Base-by-base conservation (phyloP, 495 filamentous ascomycete species). In the Penicillium lagena region DNA sequence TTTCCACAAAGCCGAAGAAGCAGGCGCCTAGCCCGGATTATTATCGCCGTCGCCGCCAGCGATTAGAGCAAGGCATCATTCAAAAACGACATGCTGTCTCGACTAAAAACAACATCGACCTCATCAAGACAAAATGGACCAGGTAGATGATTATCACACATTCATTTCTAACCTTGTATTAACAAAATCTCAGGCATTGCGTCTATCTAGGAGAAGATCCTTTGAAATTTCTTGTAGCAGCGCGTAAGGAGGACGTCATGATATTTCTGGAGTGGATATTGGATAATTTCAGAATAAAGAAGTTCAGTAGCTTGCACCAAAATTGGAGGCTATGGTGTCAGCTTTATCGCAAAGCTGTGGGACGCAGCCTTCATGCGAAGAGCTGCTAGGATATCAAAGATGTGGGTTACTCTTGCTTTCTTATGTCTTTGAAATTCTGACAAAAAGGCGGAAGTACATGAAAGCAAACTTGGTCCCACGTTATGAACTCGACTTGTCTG, bases 61-160 rank as follows among this genome's bases (percentile, higher is more conserved):
- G 46, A 46, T 34, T 50, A 11, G n/a, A 50, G 42, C 40, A 50
- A 41, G 42, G 43, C 10, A 50, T 45, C 31, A 11, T 50, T 12
- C 30, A 46, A 17, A 46, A 28, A 31, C 38, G 38, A 35, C 29
- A 50, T 50, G 31, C 47, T 28, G 22, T 36, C 12, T 50, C 37
- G 29, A 50, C 43, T 8, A 50, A 46, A 29, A 45, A 50, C 11
- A 50, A 50, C 13, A 46, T 50, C 28, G 11, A 29, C 14, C 14
- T 37, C 9, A 45, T 49, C 12, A 50, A 28, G 12, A 12, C n/a
- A 39, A 7, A 30, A 29, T 44, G 32, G 40, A 37, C 13, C 2
- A 42, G 28, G 46, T 49, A 44, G 22, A 22, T 22, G 6, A 22
- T 4, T 22, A 22, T 22, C 22, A 22, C 4, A 22, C 22, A 22